Evolutionary conservation across 768 basidiomycete species (phyloP), one percentile per base, ranked within the genome.

Genomic region (Lactifluus rugatus): DNA sequence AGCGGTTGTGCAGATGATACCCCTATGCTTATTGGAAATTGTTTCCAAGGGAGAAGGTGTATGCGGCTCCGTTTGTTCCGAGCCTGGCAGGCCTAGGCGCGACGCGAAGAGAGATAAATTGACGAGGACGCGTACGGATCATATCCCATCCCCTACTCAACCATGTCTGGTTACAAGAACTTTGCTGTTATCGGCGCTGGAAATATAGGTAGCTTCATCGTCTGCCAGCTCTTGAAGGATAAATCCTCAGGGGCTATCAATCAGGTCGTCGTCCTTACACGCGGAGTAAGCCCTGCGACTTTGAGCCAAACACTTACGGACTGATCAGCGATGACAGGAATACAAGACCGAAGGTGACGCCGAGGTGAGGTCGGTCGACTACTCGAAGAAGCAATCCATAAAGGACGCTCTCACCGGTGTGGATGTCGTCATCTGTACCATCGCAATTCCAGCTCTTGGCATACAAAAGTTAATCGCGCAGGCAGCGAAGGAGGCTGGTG

Each of bases 401-500:
- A 53, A 47, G 31, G 16, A 3, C 1, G 60, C 64, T 3, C 47
- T 64, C 34, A 3, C 52, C 4, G 46, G 48, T 3, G 52, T 59
- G 21, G 57, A 64, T 32, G 54, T 61, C n/a, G 53, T 62, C 41
- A 54, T 65, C 49, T 56, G 53, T 10, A 54, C 64, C 6, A 57
- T 65, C 17, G 2, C 49, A 3, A 46, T 50, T 19, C n/a, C 46
- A 11, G 36, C 26, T 25, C 48, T 64, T 32, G 57, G 14, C 11
- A 54, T 42, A 17, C 69, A 70, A 57, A 26, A 11, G 3, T 21
- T 26, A 1, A 57, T 70, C 10, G 64, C 64, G 1, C 41, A 60
- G 0, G 69, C 66, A 0, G 62, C 64, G 2, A 70, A 67, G 59
- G 52, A 53, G 34, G 69, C 61, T 0, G 66, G 69, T 21, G 71